Percentiles rank a stretch among this genome's conserved stretches.
These are phyloP conservation scores for Xylaria sp. DNA, from an alignment of 2,329 filamentous ascomycete genomes.

Conservation along the genomic window DNA sequence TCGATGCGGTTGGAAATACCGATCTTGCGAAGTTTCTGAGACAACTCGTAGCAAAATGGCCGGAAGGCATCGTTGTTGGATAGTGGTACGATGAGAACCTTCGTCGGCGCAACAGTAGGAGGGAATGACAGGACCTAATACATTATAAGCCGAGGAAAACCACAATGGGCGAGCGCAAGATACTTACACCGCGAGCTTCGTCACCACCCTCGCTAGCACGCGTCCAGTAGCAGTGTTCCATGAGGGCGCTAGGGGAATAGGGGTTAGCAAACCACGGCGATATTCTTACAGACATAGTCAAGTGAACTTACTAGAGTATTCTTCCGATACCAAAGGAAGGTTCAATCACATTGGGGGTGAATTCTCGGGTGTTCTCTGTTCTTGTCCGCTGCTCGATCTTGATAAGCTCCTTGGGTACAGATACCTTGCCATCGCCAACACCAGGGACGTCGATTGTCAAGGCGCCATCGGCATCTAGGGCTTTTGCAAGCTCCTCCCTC, in stretches of 20 bases:
- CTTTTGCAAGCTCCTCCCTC: conserved; percentile 78
- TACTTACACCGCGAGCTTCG: conserved; percentile 83
- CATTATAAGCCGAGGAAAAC: conserved; percentile 13
- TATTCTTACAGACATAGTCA: not conserved
- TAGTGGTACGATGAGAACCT: conserved; percentile 90
- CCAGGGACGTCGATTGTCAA: conserved; percentile 75
- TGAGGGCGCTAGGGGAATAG: conserved; percentile 60
- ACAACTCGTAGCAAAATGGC: conserved; percentile 73
- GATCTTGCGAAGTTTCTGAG: conserved; percentile 54
- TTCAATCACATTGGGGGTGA: conserved; percentile 94
- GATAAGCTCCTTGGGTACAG: conserved; percentile 79
- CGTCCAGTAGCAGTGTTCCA: conserved; percentile 96
- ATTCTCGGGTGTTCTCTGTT: conserved; percentile 84
- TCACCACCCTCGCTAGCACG: conserved; percentile 57
- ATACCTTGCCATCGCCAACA: conserved; percentile 68
- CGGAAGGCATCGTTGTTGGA: conserved; percentile 82
- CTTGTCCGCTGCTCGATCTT: conserved; percentile 83
- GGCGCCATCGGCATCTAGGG: conserved; percentile 73
- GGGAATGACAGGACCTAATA: conserved; percentile 73
- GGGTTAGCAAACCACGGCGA: conserved; percentile 6
- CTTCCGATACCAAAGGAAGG: conserved; percentile 97
- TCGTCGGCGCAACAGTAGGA: conserved; percentile 82
- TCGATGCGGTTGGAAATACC: conserved; percentile 81
- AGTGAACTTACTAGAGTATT: conserved; percentile 69
- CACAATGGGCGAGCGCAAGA: not conserved